Evolutionary conservation across 139 green algal species (phyloP).

Genomic region (Chlamydomonas sp.): DNA sequence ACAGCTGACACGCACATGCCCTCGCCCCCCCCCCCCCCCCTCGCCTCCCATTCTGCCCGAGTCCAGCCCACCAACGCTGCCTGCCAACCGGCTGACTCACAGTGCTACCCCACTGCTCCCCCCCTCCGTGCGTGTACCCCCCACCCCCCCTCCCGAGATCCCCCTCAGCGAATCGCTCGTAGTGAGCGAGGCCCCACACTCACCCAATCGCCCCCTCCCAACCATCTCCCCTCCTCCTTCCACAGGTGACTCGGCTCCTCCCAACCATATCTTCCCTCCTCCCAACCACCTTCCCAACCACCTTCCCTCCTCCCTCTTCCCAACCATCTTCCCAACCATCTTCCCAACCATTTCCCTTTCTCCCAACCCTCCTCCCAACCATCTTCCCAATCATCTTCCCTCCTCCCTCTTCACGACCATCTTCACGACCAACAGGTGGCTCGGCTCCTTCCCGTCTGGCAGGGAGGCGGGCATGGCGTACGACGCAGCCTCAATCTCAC

Average conservation of each 20-base stretch:
- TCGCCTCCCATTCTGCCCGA: too few relatives aligned
- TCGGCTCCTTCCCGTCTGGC: slow-evolving; percentile 60
- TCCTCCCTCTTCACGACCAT: background rate
- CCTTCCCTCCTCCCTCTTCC: background rate
- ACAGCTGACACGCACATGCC: too few relatives aligned
- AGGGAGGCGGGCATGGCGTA: slow-evolving; percentile 64
- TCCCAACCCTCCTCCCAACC: too few relatives aligned
- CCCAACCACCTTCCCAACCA: background rate
- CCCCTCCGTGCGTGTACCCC: background rate
- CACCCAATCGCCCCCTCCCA: background rate
- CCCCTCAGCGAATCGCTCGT: background rate
- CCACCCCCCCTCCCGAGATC: too few relatives aligned
- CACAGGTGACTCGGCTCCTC: background rate
- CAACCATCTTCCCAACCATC: background rate
- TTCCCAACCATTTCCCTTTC: background rate
- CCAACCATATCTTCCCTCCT: background rate
- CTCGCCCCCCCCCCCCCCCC: too few relatives aligned
- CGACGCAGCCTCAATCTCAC: slow-evolving; percentile 61
- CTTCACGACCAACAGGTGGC: too few relatives aligned
- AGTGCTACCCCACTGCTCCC: too few relatives aligned
- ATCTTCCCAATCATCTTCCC: too few relatives aligned
- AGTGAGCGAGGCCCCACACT: background rate
- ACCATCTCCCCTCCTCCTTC: background rate
- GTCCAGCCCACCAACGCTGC: too few relatives aligned
- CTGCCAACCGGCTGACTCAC: too few relatives aligned